Base-by-base conservation (phyloP, 768 basidiomycete genomes). In the Lactarius indigo region DNA sequence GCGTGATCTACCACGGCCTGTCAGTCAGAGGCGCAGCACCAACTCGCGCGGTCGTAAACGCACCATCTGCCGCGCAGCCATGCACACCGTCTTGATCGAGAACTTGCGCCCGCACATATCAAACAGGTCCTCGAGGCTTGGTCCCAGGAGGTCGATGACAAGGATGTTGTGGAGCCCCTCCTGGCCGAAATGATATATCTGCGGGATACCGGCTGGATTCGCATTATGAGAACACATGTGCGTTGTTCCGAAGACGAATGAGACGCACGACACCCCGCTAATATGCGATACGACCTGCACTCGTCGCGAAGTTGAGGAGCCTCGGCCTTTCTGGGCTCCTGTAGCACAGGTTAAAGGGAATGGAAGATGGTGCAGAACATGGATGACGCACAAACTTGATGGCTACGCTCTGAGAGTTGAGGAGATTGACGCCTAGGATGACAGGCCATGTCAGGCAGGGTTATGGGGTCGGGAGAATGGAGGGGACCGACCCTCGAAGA, bases 51-150 rank as follows among this genome's bases (percentile, higher is more conserved):
- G 15, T 33, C 39, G 35, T 42, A 39, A 6, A 74, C 84, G 66
- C 67, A 92, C 92, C 92, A 94, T 98, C 79, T 98, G 97, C 74
- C 93, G 90, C 65, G 97, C 97, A 42, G 94, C 93, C 95, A 98
- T 96, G 79, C 94, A 97, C 42, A 97, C 96, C 33, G 97, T 98
- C 85, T 99, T 98, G 79, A 92, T 89, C 68, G 89, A 89, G 79
- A 99, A 98, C 78, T 97, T 98, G 72, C 97, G 87, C 4, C 94
- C 93, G 74, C 97, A 99, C 92, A 98, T 96, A 79, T 99, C 97
- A 76, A 99, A 99, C 63, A 99, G 82, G 77, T 99, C 97, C 79
- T 99, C 97, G 69, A 99, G 78, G 76, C 92, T 95, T 13, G 96
- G 96, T 3, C 97, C 97, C 39, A 99, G 85, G 41, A 99, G 85